phyloP scores from a whole-genome alignment of 768 basidiomycete species.

The Lactifluus hygrophoroides region DNA sequence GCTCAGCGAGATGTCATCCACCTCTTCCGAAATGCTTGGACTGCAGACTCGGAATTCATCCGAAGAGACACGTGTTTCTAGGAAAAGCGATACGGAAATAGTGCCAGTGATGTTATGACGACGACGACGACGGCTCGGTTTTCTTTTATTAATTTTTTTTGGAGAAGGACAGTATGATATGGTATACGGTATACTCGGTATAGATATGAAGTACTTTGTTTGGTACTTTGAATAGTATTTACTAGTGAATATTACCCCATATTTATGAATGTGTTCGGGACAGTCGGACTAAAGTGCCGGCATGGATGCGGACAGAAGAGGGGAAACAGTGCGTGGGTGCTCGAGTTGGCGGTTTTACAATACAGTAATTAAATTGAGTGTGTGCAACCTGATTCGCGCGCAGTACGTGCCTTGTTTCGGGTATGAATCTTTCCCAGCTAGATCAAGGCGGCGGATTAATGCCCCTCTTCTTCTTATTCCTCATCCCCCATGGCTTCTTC shows the following conservation, averaged over 20 bases:
- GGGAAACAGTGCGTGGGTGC: no score
- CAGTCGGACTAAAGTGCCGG: no score
- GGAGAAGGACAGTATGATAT: not conserved
- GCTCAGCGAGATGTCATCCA: slow-evolving; percentile 1
- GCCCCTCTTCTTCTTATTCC: slow-evolving; percentile 8
- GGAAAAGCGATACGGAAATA: not conserved
- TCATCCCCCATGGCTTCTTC: slow-evolving; percentile 21
- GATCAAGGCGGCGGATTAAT: slow-evolving; percentile 14
- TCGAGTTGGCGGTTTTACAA: no score
- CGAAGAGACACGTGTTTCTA: not conserved
- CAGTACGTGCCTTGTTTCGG: slow-evolving; percentile 12
- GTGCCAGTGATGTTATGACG: slow-evolving; percentile 2
- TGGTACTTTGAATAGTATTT: not conserved
- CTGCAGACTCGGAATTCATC: not conserved
- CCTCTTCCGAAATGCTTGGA: slow-evolving; percentile 4
- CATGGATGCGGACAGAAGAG: no score
- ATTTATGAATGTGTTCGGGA: no score
- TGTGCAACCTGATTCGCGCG: no score
- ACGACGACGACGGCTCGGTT: not conserved
- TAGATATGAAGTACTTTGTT: no score
- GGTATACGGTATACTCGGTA: not conserved
- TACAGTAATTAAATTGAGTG: no score
- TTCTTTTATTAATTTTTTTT: not conserved
- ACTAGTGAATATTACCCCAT: not conserved
- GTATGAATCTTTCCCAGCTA: slow-evolving; percentile 15